Evolutionary conservation across 495 filamentous ascomycete species (phyloP).

Genomic region (Podospora pseudoanserina): DNA sequence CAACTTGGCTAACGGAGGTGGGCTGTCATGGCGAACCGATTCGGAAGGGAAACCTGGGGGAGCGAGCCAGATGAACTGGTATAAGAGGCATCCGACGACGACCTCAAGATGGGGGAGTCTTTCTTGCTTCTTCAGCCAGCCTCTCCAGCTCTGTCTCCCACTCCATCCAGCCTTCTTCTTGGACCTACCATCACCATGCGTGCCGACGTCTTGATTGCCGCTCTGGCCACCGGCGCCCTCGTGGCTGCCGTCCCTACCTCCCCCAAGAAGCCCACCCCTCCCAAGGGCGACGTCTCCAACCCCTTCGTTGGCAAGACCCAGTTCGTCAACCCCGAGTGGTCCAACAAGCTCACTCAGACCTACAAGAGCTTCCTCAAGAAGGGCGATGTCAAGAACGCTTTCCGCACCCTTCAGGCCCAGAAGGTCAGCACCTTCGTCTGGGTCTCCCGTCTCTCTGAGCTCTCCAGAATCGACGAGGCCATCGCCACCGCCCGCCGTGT

Average conservation of each 20-base stretch:
- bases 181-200: conserved; percentile 17
- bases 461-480: conserved; percentile 46
- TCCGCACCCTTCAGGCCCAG: conserved; percentile 39
- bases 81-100: conserved; percentile 8
- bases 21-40: conserved; percentile 7
- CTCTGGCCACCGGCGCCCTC: conserved; percentile 19
- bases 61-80: background rate
- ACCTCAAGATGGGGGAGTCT: background rate
- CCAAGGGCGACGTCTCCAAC: conserved; percentile 29
- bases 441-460: conserved; percentile 36
- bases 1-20: conserved; percentile 13
- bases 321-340: conserved; percentile 53
- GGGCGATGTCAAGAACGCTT: conserved; percentile 35
- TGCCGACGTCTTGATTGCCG: conserved; percentile 16
- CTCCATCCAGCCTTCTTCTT: background rate
- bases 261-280: background rate
- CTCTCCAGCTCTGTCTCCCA: conserved; percentile 2
- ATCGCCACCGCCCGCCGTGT: conserved; percentile 44
- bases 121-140: conserved; percentile 8
- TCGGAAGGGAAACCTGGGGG: conserved; percentile 1
- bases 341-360: conserved; percentile 47
- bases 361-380: conserved; percentile 44
- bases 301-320: conserved; percentile 51
- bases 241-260: conserved; percentile 17
- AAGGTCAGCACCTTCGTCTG: conserved; percentile 56